These are phyloP conservation scores for Akanthomyces muscarius DNA, from an alignment of 2,329 filamentous ascomycete species.

Conservation along the genomic window DNA sequence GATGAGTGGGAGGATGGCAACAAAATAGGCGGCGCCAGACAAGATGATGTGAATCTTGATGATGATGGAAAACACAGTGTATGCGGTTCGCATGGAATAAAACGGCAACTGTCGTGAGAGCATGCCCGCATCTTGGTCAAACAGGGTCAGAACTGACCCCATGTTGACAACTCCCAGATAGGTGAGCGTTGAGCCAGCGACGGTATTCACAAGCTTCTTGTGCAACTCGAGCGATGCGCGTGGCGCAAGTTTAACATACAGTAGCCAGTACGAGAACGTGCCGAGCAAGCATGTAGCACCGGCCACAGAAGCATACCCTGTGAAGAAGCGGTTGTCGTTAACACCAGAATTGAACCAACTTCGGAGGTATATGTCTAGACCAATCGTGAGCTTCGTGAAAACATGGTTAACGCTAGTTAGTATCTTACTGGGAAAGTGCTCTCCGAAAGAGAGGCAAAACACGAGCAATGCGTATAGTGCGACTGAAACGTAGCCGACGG, in stretches of 20 bases:
- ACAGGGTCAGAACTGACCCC: not conserved
- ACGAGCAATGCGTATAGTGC: not conserved
- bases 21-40: constrained; percentile 5
- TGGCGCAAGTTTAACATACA: constrained; percentile 5
- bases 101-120: constrained; percentile 1
- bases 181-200: constrained; percentile 3
- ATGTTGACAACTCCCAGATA: constrained; percentile 8
- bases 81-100: constrained; percentile 1
- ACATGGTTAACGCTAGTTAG: not conserved
- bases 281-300: not conserved
- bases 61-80: not conserved
- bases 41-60: constrained; percentile 6
- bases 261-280: constrained; percentile 2
- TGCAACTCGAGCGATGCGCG: constrained; percentile 10
- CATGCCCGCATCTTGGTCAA: constrained; percentile 5
- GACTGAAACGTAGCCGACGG: constrained; percentile 1
- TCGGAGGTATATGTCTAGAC: constrained; percentile 1
- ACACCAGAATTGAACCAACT: not conserved
- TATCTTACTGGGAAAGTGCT: constrained; percentile 7
- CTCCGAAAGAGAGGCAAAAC: constrained; percentile 7
- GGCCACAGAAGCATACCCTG: constrained; percentile 1
- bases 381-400: not conserved
- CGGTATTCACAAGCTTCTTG: not conserved
- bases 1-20: constrained; percentile 40
- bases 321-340: not conserved